phyloP scores from a whole-genome alignment of 164 flowering plant genomes.

The Annona cherimola region DNA sequence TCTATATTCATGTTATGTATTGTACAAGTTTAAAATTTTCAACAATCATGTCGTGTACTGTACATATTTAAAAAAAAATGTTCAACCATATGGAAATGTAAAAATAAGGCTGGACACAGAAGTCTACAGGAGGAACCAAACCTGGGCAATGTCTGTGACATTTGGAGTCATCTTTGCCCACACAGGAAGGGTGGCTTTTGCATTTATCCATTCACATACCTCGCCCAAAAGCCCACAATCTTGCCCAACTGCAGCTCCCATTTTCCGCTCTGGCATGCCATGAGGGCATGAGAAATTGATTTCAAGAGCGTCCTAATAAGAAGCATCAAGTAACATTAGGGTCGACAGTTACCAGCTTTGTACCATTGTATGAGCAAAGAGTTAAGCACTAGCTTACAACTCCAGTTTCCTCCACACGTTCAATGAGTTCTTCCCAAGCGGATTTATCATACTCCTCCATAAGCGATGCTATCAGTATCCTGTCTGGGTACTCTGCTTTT shows the following conservation, averaged over 20 bases:
- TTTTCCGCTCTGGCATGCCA: conserved; percentile 98
- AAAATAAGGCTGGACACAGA: too few relatives aligned
- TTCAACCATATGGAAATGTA: too few relatives aligned
- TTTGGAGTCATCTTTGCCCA: conserved; percentile 99
- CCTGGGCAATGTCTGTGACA: conserved; percentile 90
- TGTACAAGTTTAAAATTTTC: too few relatives aligned
- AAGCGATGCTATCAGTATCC: conserved; percentile 92
- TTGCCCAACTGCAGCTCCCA: conserved; percentile 99
- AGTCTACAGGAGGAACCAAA: conserved; percentile 13
- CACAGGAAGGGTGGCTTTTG: conserved; percentile 94
- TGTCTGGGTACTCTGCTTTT: conserved; percentile 85
- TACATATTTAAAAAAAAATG: too few relatives aligned
- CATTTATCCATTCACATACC: conserved; percentile 96
- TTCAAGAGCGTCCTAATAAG: conserved; percentile 81
- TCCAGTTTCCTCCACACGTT: conserved; percentile 93
- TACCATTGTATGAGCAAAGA: neutral
- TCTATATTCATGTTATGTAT: too few relatives aligned
- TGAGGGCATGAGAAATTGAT: conserved; percentile 98
- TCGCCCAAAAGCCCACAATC: conserved; percentile 88
- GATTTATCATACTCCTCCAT: conserved; percentile 96
- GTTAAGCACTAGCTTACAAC: conserved; percentile 41
- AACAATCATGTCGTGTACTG: too few relatives aligned
- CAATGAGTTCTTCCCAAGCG: conserved; percentile 97
- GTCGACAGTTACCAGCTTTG: neutral
- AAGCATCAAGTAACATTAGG: conserved; percentile 1